phyloP scores from a whole-genome alignment of 805 yeast species.

The Schwanniomyces yamadae region DNA sequence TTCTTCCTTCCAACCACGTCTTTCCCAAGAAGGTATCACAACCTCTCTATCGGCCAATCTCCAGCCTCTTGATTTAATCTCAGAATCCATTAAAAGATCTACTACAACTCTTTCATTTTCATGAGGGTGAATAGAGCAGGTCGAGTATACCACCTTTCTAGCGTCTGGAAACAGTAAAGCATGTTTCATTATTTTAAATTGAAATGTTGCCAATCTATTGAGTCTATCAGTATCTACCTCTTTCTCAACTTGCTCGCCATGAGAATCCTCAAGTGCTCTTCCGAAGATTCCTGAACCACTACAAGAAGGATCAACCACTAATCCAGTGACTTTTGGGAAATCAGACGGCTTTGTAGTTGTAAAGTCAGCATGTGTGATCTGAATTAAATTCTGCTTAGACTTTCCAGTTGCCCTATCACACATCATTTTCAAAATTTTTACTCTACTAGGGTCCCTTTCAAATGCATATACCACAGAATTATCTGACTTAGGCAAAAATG shows the following conservation, averaged over 20 bases:
- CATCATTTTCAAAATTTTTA: constrained; percentile 72
- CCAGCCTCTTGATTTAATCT: constrained; percentile 76
- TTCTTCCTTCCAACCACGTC: constrained; percentile 77
- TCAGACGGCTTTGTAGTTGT: constrained; percentile 58
- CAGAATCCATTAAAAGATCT: constrained; percentile 65
- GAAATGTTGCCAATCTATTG: constrained; percentile 78
- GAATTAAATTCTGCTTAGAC: constrained; percentile 33
- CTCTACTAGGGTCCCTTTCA: constrained; percentile 78
- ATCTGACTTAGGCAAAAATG: constrained; percentile 43
- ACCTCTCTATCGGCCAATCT: constrained; percentile 51
- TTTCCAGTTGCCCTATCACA: constrained; percentile 59
- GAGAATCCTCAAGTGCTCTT: constrained; percentile 60
- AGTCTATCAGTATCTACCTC: constrained; percentile 57
- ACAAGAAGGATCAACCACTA: constrained; percentile 94
- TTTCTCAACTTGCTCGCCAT: constrained; percentile 45
- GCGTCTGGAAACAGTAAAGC: constrained; percentile 82
- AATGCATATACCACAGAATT: constrained; percentile 67
- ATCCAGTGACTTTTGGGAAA: constrained; percentile 66
- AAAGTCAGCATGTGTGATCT: constrained; percentile 63
- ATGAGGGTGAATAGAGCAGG: constrained; percentile 91
- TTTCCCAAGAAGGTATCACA: constrained; percentile 83
- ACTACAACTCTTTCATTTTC: constrained; percentile 93
- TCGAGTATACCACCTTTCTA: constrained; percentile 79
- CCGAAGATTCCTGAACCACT: constrained; percentile 98
- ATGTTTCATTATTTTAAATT: constrained; percentile 82